A percentile compares a stretch with the other conserved stretches of the same genome.
Conservation (phyloP, 2,329 filamentous ascomycete species). For the Teratosphaeria epicoccoides region DNA sequence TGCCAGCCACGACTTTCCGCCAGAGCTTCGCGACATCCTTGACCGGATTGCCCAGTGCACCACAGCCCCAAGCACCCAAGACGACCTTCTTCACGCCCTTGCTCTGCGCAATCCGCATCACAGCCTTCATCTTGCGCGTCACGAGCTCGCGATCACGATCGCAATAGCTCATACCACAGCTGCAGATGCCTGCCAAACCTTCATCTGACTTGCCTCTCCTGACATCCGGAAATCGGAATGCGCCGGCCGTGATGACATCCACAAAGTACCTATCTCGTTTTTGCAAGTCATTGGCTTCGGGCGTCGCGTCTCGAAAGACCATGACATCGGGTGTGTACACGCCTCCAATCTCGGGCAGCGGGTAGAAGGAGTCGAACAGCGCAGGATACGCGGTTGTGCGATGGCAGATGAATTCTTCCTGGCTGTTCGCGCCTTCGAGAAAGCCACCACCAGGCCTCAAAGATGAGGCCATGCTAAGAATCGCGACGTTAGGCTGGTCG, state of each 20-base stretch:
- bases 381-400: conserved; percentile 51
- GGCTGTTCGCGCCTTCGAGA: conserved; percentile 47
- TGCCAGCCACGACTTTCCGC: conserved; percentile 31
- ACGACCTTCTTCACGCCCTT: conserved; percentile 42
- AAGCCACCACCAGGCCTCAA: conserved; percentile 52
- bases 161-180: conserved; percentile 32
- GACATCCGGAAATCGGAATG: conserved; percentile 48
- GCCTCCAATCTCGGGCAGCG: conserved; percentile 47
- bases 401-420: conserved; percentile 53
- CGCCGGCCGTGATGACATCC: conserved; percentile 48
- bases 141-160: conserved; percentile 42
- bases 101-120: conserved; percentile 42
- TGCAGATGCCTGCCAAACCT: conserved; percentile 24
- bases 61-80: conserved; percentile 55
- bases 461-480: conserved; percentile 56
- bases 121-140: conserved; percentile 46
- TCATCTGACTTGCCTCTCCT: conserved; percentile 22
- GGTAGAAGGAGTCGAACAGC: conserved; percentile 48
- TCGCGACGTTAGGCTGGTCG: conserved; percentile 35
- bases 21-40: conserved; percentile 48
- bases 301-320: conserved; percentile 42
- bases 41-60: conserved; percentile 53
- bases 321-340: conserved; percentile 50
- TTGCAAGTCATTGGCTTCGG: conserved; percentile 29
- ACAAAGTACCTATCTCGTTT: conserved; percentile 48